These are phyloP conservation scores for Ceratocystiopsis minuta DNA, from an alignment of 2,329 filamentous ascomycete species.

Conservation along the genomic window DNA sequence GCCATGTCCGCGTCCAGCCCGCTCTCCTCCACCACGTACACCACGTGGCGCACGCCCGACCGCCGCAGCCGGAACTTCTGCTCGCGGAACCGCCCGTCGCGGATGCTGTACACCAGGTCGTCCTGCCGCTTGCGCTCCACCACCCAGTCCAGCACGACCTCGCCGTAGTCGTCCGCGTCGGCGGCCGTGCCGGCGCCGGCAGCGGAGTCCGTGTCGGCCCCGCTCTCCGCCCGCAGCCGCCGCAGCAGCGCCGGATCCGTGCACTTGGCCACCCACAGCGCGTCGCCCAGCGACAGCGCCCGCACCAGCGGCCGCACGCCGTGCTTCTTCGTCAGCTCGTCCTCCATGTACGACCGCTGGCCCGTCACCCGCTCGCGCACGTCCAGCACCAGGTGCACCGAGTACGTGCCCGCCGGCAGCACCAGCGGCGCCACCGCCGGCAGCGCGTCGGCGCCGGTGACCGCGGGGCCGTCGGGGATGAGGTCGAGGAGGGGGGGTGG, in stretches of 20 bases:
- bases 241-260: constrained; percentile 38
- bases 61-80: constrained; percentile 65
- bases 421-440: constrained; percentile 39
- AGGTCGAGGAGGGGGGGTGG: too few relatives aligned
- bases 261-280: constrained; percentile 62
- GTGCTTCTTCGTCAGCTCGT: constrained; percentile 44
- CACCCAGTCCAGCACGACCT: constrained; percentile 64
- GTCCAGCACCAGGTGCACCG: constrained; percentile 52
- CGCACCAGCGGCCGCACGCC: constrained; percentile 49
- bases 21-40: constrained; percentile 65
- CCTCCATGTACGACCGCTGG: constrained; percentile 60
- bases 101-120: constrained; percentile 63
- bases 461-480: constrained; percentile 3
- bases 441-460: constrained; percentile 14
- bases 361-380: constrained; percentile 55
- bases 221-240: constrained; percentile 35
- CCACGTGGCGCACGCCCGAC: constrained; percentile 56
- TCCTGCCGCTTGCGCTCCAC: constrained; percentile 67
- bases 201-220: too few relatives aligned
- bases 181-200: too few relatives aligned
- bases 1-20: constrained; percentile 35
- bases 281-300: constrained; percentile 54
- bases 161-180: constrained; percentile 28
- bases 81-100: constrained; percentile 66
- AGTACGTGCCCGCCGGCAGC: constrained; percentile 48